Base-by-base conservation (phyloP, 2,329 filamentous ascomycete species). In the Ilyonectria mors-panacis region DNA sequence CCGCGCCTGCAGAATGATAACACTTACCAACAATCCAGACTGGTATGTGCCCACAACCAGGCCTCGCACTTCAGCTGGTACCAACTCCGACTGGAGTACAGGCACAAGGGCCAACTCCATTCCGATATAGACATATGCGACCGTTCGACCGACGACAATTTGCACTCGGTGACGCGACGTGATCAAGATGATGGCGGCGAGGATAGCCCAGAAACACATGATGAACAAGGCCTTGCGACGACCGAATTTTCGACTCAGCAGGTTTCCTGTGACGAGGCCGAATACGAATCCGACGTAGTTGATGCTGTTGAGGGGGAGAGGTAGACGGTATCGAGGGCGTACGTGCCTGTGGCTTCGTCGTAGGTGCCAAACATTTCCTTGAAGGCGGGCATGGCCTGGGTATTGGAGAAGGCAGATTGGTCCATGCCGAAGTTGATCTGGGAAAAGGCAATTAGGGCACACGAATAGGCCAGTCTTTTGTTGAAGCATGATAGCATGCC, bases 371-470 rank as follows among this genome's bases (percentile, higher is more conserved):
- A 82, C 39, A 78, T 71, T 30, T 63, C 68, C 10, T 71, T 71
- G 65, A 81, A 83, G 12, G 77, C 66, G 7, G 72, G 68, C 81
- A 82, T 82, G 13, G 81, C 76, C 67, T 83, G 79, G 0, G 77
- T 80, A 1, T 77, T 79, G 9, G 77, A 70, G 63, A 80, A 80
- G 3, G 74, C 81, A 54, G 78, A 71, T 39, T 81, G 78, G 66
- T 82, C 81, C 51, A 82, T 79, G 64, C 80, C 80, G 77, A 81
- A 83, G 69, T 82, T 82, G 66, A 82, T 72, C 21, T 75, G 73
- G 7, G 79, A 81, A 2, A 82, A 45, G n/a, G 78, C 76, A 63
- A 82, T 76, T 44, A 82, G 23, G 12, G 19, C 23, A 13, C 21
- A 26, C 3, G 45, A 26, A 26, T 26, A 48, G 6, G 28, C 2